A percentile compares a stretch with the other conserved stretches of the same genome.
Conservation (phyloP, 2,329 filamentous ascomycete species). For the Periconia sp. region DNA sequence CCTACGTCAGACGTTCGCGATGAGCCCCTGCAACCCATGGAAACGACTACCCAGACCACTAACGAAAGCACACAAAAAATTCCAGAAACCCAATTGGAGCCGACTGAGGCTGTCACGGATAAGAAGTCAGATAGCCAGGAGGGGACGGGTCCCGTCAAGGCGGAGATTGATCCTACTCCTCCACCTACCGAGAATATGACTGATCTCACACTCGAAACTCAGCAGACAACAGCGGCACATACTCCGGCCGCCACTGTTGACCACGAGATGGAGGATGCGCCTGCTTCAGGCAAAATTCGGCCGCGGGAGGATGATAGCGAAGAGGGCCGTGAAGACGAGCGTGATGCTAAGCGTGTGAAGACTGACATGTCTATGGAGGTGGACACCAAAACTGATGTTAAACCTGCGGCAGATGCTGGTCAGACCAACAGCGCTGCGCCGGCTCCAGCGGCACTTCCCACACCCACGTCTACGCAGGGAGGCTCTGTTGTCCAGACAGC, state of each 20-base stretch:
- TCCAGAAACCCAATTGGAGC: conserved; percentile 29
- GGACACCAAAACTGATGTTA: conserved; percentile 47
- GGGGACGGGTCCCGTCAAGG: conserved; percentile 3
- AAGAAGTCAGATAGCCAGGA: conserved; percentile 19
- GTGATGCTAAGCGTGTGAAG: conserved; percentile 77
- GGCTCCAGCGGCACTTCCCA: conserved; percentile 11
- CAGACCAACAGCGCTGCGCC: conserved; percentile 31
- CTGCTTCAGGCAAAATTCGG: conserved; percentile 55
- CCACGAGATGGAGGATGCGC: conserved; percentile 43
- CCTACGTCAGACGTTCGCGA: conserved; percentile 40
- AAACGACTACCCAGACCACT: conserved; percentile 7
- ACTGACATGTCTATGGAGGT: conserved; percentile 55
- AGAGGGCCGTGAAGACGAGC: conserved; percentile 55
- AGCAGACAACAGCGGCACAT: conserved; percentile 15
- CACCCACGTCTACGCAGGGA: conserved; percentile 32
- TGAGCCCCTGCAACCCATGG: conserved; percentile 22
- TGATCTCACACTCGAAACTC: conserved; percentile 32
- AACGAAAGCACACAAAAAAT: conserved; percentile 32
- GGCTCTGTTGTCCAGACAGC: conserved; percentile 32
- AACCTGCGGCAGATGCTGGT: conserved; percentile 41
- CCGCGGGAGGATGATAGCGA: conserved; percentile 75
- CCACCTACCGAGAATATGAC: conserved; percentile 38
- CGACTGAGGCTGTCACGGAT: conserved; percentile 30
- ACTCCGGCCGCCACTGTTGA: conserved; percentile 24
- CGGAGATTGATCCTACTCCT: conserved; percentile 14